Evolutionary conservation across 495 filamentous ascomycete species (phyloP).

Genomic region (Penicillium nucicola): DNA sequence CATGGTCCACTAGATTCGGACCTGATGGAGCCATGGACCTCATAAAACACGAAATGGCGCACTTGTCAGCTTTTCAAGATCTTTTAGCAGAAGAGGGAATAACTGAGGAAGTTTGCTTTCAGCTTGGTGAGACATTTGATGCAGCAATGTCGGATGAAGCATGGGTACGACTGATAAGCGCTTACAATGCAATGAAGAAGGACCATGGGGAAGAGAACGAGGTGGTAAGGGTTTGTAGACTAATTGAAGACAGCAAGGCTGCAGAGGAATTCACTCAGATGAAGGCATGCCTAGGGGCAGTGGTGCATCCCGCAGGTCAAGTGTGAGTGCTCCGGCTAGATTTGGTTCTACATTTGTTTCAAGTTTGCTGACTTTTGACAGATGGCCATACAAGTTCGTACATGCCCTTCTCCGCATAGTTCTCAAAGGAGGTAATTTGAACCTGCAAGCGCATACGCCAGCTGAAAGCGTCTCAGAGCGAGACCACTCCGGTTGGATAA

Average conservation of each 20-base stretch:
- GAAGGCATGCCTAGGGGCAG: background rate
- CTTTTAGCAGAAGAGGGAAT: background rate
- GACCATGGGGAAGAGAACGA: background rate
- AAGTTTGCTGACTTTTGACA: background rate
- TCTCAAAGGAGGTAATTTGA: background rate
- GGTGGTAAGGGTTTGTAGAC: background rate
- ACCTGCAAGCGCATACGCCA: background rate
- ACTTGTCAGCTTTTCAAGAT: background rate
- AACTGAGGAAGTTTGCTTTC: background rate
- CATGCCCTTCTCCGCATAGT: slow-evolving; percentile 1
- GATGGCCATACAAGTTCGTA: background rate
- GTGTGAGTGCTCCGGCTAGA: background rate
- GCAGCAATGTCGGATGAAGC: slow-evolving; percentile 1
- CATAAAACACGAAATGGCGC: background rate
- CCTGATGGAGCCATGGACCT: background rate
- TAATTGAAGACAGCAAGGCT: background rate
- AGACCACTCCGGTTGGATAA: background rate
- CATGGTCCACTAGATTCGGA: background rate
- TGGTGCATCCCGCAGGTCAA: background rate
- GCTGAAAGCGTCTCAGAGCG: background rate
- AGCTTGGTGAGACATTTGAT: background rate
- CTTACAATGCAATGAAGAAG: background rate
- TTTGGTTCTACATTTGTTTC: background rate
- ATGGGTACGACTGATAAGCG: background rate
- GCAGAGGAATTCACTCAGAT: background rate